Conservation (phyloP, 148 eudicot genomes). For the Euryodendron excelsum region DNA sequence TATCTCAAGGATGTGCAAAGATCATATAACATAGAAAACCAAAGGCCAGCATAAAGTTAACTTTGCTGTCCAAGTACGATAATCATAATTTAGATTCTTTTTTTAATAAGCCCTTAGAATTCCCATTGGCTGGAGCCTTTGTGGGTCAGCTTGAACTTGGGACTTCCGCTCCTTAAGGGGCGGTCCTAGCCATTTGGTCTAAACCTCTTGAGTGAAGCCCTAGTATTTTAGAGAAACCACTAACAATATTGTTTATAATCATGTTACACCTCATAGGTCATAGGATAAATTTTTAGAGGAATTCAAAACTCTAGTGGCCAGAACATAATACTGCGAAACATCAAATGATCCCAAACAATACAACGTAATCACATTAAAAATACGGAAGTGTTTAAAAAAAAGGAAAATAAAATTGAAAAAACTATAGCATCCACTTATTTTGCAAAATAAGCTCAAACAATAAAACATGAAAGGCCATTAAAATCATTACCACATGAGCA, state of each 20-base stretch:
- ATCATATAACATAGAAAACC: neutral
- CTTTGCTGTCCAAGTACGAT: neutral
- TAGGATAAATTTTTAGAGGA: neutral
- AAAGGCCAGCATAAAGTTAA: neutral
- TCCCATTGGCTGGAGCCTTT: neutral
- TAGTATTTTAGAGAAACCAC: neutral
- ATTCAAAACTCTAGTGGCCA: neutral
- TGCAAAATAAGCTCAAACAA: neutral
- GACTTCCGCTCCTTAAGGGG: neutral
- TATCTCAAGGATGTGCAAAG: neutral
- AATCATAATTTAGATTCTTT: neutral
- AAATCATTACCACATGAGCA: slow-evolving; percentile 30
- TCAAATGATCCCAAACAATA: neutral
- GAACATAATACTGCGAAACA: neutral
- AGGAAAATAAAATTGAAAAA: neutral
- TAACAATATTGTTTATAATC: neutral
- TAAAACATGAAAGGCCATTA: neutral
- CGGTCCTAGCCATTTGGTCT: neutral
- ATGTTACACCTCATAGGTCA: neutral
- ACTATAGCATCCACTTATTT: neutral
- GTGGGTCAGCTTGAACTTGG: neutral
- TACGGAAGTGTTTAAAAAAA: neutral
- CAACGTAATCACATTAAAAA: neutral
- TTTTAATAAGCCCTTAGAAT: neutral
- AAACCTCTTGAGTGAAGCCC: neutral